These are phyloP conservation scores for Talaromyces thailandensis DNA, from an alignment of 495 filamentous ascomycete genomes.

Conservation along the genomic window DNA sequence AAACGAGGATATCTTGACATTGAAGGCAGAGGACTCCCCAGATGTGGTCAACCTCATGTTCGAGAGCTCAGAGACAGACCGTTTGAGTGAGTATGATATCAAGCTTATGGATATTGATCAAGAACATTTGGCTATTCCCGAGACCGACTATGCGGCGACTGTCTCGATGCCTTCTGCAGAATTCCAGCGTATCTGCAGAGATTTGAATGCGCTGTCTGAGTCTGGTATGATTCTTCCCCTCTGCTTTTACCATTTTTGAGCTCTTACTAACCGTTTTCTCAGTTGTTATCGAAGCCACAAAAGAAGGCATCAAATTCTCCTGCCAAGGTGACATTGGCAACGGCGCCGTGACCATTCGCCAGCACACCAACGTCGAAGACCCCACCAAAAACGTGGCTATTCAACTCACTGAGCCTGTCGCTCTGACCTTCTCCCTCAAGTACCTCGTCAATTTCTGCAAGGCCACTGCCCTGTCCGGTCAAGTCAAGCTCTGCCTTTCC, in stretches of 20 bases:
- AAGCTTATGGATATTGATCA: slow-evolving; percentile 99
- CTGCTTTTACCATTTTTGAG: background rate
- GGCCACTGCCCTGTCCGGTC: slow-evolving; percentile 70
- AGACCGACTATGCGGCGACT: slow-evolving; percentile 92
- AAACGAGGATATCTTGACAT: slow-evolving; percentile 87
- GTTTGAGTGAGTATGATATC: slow-evolving; percentile 96
- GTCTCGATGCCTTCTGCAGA: slow-evolving; percentile 82
- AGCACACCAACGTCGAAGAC: slow-evolving; percentile 87
- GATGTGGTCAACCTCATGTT: slow-evolving; percentile 94
- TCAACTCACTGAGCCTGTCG: slow-evolving; percentile 81
- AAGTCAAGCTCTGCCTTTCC: slow-evolving; percentile 85
- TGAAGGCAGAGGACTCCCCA: slow-evolving; percentile 95
- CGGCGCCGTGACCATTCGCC: slow-evolving; percentile 83
- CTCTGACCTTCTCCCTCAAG: slow-evolving; percentile 97
- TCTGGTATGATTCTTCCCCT: slow-evolving; percentile 54
- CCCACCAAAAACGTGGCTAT: slow-evolving; percentile 79
- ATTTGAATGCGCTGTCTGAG: slow-evolving; percentile 85
- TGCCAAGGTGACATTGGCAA: slow-evolving; percentile 93
- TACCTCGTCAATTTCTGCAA: slow-evolving; percentile 99
- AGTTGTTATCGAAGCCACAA: slow-evolving; percentile 94
- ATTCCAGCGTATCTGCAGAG: slow-evolving; percentile 91
- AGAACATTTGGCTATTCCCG: slow-evolving; percentile 96
- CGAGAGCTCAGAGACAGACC: slow-evolving; percentile 81
- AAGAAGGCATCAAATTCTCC: slow-evolving; percentile 96
- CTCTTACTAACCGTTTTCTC: slow-evolving; percentile 3